Evolutionary conservation across 768 basidiomycete species (phyloP), one percentile per base, ranked within the genome.

Genomic region (Termitomyces eurrhizus): DNA sequence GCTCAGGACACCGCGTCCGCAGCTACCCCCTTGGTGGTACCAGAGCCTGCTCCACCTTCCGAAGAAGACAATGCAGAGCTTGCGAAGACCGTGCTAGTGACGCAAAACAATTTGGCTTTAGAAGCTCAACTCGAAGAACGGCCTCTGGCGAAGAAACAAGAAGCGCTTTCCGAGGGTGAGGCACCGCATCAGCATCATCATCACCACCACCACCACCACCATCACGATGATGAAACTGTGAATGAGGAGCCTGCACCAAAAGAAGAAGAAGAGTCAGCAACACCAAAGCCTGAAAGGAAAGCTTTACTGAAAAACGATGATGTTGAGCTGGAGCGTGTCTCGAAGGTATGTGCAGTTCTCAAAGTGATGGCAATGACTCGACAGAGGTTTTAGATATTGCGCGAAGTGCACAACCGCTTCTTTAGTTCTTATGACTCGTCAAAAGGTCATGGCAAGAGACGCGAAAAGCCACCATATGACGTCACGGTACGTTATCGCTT

Each of bases 281-380:
- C 60, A 42, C 63, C 69, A 64, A 76, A 76, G 52, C 70, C 72
- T 4, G 82, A 84, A 18, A 82, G 82, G 59, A 92, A 89, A 69
- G 91, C 93, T 0, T 72, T 98, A 36, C 74, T 98, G 53, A 95
- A 89, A 74, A 92, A 94, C 61, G 86, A 95, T 62, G 96, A 98
- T 70, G 69, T 72, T 29, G 96, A 99, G 75, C 78, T 99, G 48
- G 75, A 78, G 11, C 79, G 96, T 46, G 78, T 99, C n/a, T 80
- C 83, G 60, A 82, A 80, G 74, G 95, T 94, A 66, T 57, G 83
- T 64, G 39, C 16, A 42, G n/a, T 52, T 50, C 44, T 36, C 21
- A 55, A 18, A 4, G 32, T 16, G 13, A 39, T 62, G 49, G n/a
- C 50, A 13, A 50, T 45, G 4, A 57, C 50, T 52, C 50, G 55